Conservation (phyloP, 2,329 filamentous ascomycete species). For the Zymoseptoria tritici region DNA sequence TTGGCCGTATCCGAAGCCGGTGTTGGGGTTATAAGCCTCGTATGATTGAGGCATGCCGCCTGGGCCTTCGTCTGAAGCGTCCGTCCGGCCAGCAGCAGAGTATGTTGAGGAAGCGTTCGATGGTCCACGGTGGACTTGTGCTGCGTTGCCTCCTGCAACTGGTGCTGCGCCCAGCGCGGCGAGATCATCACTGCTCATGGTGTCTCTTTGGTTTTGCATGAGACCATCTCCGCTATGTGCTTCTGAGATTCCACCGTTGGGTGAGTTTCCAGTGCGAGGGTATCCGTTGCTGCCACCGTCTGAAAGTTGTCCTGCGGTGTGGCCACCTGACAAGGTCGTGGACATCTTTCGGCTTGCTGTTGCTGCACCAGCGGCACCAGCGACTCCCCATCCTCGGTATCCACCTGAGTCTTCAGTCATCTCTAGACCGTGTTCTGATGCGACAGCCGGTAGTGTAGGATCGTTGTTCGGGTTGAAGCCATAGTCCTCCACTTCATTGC, state of each 20-base stretch:
- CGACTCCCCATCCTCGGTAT: slow-evolving; percentile 92
- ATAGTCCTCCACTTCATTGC: slow-evolving; percentile 96
- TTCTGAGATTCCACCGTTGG: slow-evolving; percentile 45
- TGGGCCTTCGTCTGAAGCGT: slow-evolving; percentile 44
- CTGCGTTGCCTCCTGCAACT: slow-evolving; percentile 51
- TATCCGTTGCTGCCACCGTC: slow-evolving; percentile 54
- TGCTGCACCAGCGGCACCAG: slow-evolving; percentile 58
- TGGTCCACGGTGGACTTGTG: slow-evolving; percentile 68
- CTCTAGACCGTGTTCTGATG: slow-evolving; percentile 50
- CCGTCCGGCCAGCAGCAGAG: slow-evolving; percentile 70
- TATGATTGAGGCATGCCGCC: slow-evolving; percentile 25
- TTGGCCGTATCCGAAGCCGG: slow-evolving; percentile 49
- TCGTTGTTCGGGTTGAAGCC: slow-evolving; percentile 97
- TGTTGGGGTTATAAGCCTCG: slow-evolving; percentile 22
- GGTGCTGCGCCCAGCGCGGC: slow-evolving; percentile 68
- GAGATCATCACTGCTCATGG: slow-evolving; percentile 65
- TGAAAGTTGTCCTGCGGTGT: slow-evolving; percentile 48
- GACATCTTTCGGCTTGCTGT: slow-evolving; percentile 68
- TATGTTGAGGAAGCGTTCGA: slow-evolving; percentile 97
- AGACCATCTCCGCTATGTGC: slow-evolving; percentile 55
- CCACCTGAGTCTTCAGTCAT: slow-evolving; percentile 74
- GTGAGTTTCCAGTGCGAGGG: slow-evolving; percentile 43
- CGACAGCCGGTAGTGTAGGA: slow-evolving; percentile 61
- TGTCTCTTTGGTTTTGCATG: slow-evolving; percentile 38
- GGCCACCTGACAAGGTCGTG: slow-evolving; percentile 76